phyloP scores from a whole-genome alignment of 2,329 filamentous ascomycete species.

The Clonostachys rosea region DNA sequence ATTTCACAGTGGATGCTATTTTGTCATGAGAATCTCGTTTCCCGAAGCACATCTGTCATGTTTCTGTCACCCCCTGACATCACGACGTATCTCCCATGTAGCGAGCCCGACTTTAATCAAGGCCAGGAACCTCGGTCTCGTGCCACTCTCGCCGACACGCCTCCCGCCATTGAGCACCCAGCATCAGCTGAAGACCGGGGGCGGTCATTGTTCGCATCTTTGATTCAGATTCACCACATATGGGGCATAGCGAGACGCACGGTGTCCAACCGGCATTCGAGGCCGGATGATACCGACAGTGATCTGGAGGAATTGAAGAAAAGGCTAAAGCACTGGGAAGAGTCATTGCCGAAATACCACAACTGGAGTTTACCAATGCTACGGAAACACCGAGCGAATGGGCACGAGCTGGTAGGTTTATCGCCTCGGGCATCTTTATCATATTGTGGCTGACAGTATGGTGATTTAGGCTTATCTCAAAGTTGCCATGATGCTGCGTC shows the following conservation, averaged over 20 bases:
- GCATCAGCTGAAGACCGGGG: slow-evolving; percentile 32
- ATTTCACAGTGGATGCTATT: slow-evolving; percentile 50
- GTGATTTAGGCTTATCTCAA: slow-evolving; percentile 42
- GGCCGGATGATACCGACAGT: slow-evolving; percentile 41
- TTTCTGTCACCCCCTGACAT: slow-evolving; percentile 48
- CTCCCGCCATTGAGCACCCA: slow-evolving; percentile 40
- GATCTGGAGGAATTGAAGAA: slow-evolving; percentile 38
- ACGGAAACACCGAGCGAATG: slow-evolving; percentile 38
- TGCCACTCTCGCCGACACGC: slow-evolving; percentile 48
- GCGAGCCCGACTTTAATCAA: slow-evolving; percentile 44
- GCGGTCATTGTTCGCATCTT: slow-evolving; percentile 48
- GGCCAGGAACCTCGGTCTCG: slow-evolving; percentile 42
- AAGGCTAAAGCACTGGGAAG: slow-evolving; percentile 43
- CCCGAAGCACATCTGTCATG: slow-evolving; percentile 44
- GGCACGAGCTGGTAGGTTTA: slow-evolving; percentile 40
- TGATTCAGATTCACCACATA: slow-evolving; percentile 49
- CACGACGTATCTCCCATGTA: slow-evolving; percentile 46
- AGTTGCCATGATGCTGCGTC: slow-evolving; percentile 48
- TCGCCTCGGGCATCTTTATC: not conserved
- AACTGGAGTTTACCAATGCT: slow-evolving; percentile 37
- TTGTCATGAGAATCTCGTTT: slow-evolving; percentile 53
- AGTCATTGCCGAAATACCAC: slow-evolving; percentile 38
- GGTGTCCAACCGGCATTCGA: slow-evolving; percentile 34
- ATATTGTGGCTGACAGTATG: slow-evolving; percentile 1
- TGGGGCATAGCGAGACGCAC: slow-evolving; percentile 49